A percentile compares a stretch with the other conserved stretches of the same genome.
These are phyloP conservation scores for Phytopythium chamaehyphon DNA, from an alignment of 352 stramenopile genomes.

Conservation along the genomic window DNA sequence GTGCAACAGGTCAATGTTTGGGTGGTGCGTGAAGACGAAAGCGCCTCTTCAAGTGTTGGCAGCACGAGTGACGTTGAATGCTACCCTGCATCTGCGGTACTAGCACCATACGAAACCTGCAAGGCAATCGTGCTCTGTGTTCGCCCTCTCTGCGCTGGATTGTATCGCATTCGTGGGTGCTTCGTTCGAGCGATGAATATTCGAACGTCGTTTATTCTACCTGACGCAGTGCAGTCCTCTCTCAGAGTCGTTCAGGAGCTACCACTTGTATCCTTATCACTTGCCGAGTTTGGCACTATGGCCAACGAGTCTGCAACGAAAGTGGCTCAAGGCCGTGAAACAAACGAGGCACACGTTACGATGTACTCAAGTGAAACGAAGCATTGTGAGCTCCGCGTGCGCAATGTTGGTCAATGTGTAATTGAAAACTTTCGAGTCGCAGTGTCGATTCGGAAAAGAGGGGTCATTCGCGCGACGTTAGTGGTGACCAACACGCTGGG, in stretches of 20 bases:
- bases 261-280: slow-evolving; percentile 39
- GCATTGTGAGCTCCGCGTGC: slow-evolving; percentile 44
- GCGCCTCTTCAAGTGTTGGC: not conserved
- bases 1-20: slow-evolving; percentile 59
- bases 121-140: slow-evolving; percentile 46
- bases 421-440: slow-evolving; percentile 42
- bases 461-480: slow-evolving; percentile 22
- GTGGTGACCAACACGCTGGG: slow-evolving; percentile 46
- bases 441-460: slow-evolving; percentile 26
- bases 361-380: slow-evolving; percentile 74
- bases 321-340: not conserved
- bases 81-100: slow-evolving; percentile 44
- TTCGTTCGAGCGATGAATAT: slow-evolving; percentile 63
- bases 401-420: slow-evolving; percentile 34
- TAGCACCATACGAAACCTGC: slow-evolving; percentile 48
- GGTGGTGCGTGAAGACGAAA: slow-evolving; percentile 23
- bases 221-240: slow-evolving; percentile 6
- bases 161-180: slow-evolving; percentile 44
- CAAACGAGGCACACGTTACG: slow-evolving; percentile 29
- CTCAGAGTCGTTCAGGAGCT: slow-evolving; percentile 43
- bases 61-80: slow-evolving; percentile 34
- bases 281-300: slow-evolving; percentile 40
- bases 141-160: slow-evolving; percentile 37
- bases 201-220: slow-evolving; percentile 45
- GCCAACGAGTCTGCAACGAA: slow-evolving; percentile 1